A percentile compares a stretch with the other conserved stretches of the same genome.
Conservation (phyloP, 2,329 filamentous ascomycete genomes). For the Karstenula rhodostoma region DNA sequence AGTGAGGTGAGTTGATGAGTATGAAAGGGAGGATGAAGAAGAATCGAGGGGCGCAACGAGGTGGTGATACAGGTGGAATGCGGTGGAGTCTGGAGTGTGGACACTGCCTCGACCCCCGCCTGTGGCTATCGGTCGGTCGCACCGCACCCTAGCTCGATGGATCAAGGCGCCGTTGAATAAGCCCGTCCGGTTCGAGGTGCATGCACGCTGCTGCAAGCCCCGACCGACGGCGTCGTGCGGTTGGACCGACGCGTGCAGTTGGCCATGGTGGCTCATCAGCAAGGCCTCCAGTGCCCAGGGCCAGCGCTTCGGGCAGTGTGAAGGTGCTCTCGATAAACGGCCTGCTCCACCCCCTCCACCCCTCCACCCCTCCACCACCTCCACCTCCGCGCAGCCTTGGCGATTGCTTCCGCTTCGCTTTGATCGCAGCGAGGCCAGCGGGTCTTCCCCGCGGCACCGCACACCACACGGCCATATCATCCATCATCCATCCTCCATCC, state of each 20-base stretch:
- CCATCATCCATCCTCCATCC: background rate
- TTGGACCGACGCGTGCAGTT: conserved; percentile 22
- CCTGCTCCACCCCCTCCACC: background rate
- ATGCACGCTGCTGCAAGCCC: conserved; percentile 43
- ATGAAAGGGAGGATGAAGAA: conserved; percentile 22
- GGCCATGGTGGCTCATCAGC: conserved; percentile 11
- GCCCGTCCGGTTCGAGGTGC: conserved; percentile 31
- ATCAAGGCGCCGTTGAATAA: conserved; percentile 42
- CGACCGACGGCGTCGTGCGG: conserved; percentile 26
- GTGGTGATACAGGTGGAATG: conserved; percentile 44
- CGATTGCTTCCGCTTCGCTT: conserved; percentile 3
- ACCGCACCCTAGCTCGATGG: conserved; percentile 24
- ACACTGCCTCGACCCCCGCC: conserved; percentile 37
- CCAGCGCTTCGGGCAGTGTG: background rate
- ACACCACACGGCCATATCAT: background rate
- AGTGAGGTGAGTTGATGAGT: conserved; percentile 20
- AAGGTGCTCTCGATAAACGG: background rate
- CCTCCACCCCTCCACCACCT: background rate
- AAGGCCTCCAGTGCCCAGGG: background rate
- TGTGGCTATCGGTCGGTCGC: conserved; percentile 33
- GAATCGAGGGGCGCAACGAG: conserved; percentile 24
- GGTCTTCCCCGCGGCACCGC: conserved; percentile 5
- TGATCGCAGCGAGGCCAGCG: conserved; percentile 4
- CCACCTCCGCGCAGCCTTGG: conserved; percentile 6
- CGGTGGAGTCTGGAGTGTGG: no score